phyloP scores from a whole-genome alignment of 2,329 filamentous ascomycete genomes.

The Domatiomyces catenatus region DNA sequence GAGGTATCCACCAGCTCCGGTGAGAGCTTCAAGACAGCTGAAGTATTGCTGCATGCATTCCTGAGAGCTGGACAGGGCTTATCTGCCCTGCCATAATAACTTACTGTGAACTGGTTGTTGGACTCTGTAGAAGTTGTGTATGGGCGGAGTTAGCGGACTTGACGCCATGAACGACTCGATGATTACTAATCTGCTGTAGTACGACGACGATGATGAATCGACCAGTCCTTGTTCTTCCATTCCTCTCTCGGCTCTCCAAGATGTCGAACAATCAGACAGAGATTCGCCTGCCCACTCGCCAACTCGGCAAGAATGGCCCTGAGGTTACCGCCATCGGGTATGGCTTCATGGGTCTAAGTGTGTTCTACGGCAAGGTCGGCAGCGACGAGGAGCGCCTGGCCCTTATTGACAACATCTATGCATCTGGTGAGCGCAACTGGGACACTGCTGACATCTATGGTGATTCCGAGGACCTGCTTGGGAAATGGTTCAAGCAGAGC shows the following conservation, averaged over 20 bases:
- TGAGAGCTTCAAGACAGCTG: not conserved
- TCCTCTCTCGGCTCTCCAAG: not conserved
- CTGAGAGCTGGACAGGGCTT: not conserved
- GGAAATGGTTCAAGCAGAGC: slow-evolving; percentile 18
- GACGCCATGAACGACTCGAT: too few species aligned
- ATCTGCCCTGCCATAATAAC: not conserved
- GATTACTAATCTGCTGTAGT: too few species aligned
- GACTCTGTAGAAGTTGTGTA: too few species aligned
- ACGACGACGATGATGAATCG: too few species aligned
- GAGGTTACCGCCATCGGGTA: slow-evolving; percentile 19
- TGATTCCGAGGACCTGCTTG: slow-evolving; percentile 22
- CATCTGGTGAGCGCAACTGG: slow-evolving; percentile 21
- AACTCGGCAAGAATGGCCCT: slow-evolving; percentile 21
- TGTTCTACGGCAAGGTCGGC: slow-evolving; percentile 33
- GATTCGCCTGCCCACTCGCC: slow-evolving; percentile 12
- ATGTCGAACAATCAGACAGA: not conserved
- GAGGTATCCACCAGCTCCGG: not conserved
- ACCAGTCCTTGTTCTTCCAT: not conserved
- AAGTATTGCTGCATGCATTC: not conserved
- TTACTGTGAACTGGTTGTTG: too few species aligned
- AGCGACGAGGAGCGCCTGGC: slow-evolving; percentile 35
- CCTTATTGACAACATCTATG: slow-evolving; percentile 24
- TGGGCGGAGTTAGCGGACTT: too few species aligned
- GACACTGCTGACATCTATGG: slow-evolving; percentile 23
- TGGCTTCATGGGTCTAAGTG: slow-evolving; percentile 18